A percentile compares a stretch with the other conserved stretches of the same genome.
Evolutionary conservation across 805 yeast genomes (phyloP).

Genomic region (fission yeast (Schizosaccharomyces pombe)): DNA sequence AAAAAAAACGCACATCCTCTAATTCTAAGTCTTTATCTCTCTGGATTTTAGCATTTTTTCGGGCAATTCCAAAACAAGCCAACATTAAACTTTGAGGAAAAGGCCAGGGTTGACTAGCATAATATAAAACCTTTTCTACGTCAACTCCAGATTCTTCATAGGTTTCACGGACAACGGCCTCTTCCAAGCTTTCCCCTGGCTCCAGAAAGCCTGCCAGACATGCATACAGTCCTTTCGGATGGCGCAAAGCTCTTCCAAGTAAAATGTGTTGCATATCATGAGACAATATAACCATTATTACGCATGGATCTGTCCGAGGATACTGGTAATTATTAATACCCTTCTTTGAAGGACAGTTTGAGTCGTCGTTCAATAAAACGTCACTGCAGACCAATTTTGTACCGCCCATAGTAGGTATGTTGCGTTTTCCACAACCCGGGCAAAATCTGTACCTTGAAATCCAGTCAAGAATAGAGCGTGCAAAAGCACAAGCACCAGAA

Average conservation of each 20-base stretch:
- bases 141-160: slow-evolving; percentile 89
- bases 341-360: slow-evolving; percentile 18
- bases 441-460: slow-evolving; percentile 47
- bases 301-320: slow-evolving; percentile 81
- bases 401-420: slow-evolving; percentile 21
- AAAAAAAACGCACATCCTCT: slow-evolving; percentile 68
- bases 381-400: slow-evolving; percentile 20
- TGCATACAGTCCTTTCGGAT: slow-evolving; percentile 30
- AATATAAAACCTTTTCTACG: slow-evolving; percentile 31
- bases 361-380: slow-evolving; percentile 5
- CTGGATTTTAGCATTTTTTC: slow-evolving; percentile 36
- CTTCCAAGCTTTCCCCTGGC: slow-evolving; percentile 79
- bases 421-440: slow-evolving; percentile 54
- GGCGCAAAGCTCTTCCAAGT: slow-evolving; percentile 46
- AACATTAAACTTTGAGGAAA: slow-evolving; percentile 84
- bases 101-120: slow-evolving; percentile 90
- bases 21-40: slow-evolving; percentile 71
- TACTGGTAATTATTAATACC: slow-evolving; percentile 54
- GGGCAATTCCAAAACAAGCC: slow-evolving; percentile 72
- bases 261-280: slow-evolving; percentile 35
- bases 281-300: slow-evolving; percentile 58
- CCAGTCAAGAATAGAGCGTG: slow-evolving; percentile 73
- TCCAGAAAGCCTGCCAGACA: slow-evolving; percentile 92
- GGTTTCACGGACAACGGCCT: slow-evolving; percentile 65
- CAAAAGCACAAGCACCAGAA: slow-evolving; percentile 29